These are phyloP conservation scores for Cercospora sojina DNA, from an alignment of 2,329 filamentous ascomycete genomes.

Conservation along the genomic window DNA sequence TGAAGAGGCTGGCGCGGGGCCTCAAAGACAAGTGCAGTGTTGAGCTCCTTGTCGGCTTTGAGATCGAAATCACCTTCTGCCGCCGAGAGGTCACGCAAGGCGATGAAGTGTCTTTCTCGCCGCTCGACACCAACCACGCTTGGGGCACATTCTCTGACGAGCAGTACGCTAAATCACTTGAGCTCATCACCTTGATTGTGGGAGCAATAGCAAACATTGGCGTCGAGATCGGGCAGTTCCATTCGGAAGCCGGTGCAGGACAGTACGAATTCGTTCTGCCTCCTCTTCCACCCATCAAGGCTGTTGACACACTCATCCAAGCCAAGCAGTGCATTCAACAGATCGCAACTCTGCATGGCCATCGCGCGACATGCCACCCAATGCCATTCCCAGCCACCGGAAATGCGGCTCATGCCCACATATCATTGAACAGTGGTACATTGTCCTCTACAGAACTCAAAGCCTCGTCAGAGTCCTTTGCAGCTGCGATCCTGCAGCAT, in stretches of 20 bases:
- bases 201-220: conserved; percentile 59
- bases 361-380: conserved; percentile 71
- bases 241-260: conserved; percentile 69
- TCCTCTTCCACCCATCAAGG: conserved; percentile 60
- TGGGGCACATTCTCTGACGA: conserved; percentile 68
- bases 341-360: conserved; percentile 60
- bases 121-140: conserved; percentile 64
- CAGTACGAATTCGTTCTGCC: conserved; percentile 78
- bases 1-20: conserved; percentile 51
- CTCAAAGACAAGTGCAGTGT: conserved; percentile 55
- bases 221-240: conserved; percentile 69
- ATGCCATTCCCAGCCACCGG: conserved; percentile 64
- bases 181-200: conserved; percentile 66
- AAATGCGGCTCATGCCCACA: conserved; percentile 67
- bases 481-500: conserved; percentile 65
- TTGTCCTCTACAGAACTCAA: conserved; percentile 24
- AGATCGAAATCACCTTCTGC: conserved; percentile 76
- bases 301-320: conserved; percentile 70
- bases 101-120: conserved; percentile 32
- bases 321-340: conserved; percentile 67
- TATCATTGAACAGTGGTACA: conserved; percentile 58
- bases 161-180: conserved; percentile 56
- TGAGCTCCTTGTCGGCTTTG: conserved; percentile 69
- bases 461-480: conserved; percentile 62
- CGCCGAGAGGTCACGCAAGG: neutral